A percentile compares a stretch with the other conserved stretches of the same genome.
These are phyloP conservation scores for Thinopyrum obtusiflorum DNA, from an alignment of 202 grass and related monocot species.

Conservation along the genomic window DNA sequence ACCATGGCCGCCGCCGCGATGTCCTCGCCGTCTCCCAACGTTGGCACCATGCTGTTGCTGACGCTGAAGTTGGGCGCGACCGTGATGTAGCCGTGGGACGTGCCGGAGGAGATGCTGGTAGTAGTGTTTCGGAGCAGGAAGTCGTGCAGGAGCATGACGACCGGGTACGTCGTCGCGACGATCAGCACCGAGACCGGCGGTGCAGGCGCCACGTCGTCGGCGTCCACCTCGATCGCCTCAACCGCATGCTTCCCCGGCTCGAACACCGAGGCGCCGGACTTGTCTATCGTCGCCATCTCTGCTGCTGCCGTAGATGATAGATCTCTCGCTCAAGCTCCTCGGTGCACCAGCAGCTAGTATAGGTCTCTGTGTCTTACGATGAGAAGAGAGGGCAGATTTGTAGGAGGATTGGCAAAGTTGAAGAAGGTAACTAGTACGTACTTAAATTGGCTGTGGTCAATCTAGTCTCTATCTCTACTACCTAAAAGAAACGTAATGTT, in stretches of 20 bases:
- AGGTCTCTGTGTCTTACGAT: no score
- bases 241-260: conserved; percentile 20
- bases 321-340: no score
- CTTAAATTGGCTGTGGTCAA: background rate
- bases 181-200: no score
- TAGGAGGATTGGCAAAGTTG: background rate
- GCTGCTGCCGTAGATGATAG: no score
- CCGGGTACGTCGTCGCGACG: conserved; percentile 35
- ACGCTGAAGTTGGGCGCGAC: conserved; percentile 49
- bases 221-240: conserved; percentile 21
- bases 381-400: no score
- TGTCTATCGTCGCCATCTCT: background rate
- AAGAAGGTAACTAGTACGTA: background rate
- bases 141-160: conserved; percentile 52
- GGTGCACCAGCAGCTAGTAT: no score
- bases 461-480: no score
- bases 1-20: conserved; percentile 38
- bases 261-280: conserved; percentile 1
- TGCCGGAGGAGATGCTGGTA: conserved; percentile 39
- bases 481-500: no score
- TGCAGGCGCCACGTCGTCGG: background rate
- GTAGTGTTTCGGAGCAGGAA: conserved; percentile 49
- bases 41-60: no score
- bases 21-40: conserved; percentile 4
- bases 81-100: conserved; percentile 56